Evolutionary conservation across 352 stramenopile genomes (phyloP), one percentile per base, ranked within the genome.

Genomic region (Phytopythium litorale): DNA sequence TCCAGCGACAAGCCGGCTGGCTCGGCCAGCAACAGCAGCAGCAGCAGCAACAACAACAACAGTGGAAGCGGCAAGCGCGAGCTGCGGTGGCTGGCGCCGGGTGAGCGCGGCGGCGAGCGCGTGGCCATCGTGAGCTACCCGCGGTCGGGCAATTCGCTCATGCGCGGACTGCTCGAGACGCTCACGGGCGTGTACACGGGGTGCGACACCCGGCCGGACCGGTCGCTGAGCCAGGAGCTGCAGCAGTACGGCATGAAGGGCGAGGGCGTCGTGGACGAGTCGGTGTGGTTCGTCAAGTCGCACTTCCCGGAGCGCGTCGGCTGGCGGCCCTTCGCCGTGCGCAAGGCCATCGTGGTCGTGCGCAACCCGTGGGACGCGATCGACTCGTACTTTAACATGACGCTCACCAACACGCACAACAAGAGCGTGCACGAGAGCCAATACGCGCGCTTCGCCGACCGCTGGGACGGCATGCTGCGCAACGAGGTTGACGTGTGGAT

Each of bases 331-430:
- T 90, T 91, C 67, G 76, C 65, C 42, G 74, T 76, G 40, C 73
- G 91, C 58, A 94, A 94, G 55, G 81, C 84, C n/a, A 93, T 96
- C 60, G 71, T 96, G 16, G 85, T 96, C 11, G 85, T 96, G 61
- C 86, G 97, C 48, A 99, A 99, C 72, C 97, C 97, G 2, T 99
- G 97, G 83, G 97, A 99, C 86, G 92, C 96, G 28, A 99, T 99
- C 72, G 96, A 99, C 64, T 99, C 96, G 52, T 99, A 99, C 78
- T 99, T 98, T 70, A 99, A 99, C 76, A 96, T 99, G 81, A 96
- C 87, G 52, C 76, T 98, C 56, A 98, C 92, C 19, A 97, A 98
- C 68, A 94, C 89, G 53, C 92, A 98, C 78, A 94, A 96, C 68
- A 91, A 94, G 74, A 97, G 88, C 42, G 54, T 97, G 40, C 73